Percentiles rank a stretch among this genome's conserved stretches.
Evolutionary conservation across 768 basidiomycete species (phyloP).

Genomic region (Agaricus sinodeliciosus): DNA sequence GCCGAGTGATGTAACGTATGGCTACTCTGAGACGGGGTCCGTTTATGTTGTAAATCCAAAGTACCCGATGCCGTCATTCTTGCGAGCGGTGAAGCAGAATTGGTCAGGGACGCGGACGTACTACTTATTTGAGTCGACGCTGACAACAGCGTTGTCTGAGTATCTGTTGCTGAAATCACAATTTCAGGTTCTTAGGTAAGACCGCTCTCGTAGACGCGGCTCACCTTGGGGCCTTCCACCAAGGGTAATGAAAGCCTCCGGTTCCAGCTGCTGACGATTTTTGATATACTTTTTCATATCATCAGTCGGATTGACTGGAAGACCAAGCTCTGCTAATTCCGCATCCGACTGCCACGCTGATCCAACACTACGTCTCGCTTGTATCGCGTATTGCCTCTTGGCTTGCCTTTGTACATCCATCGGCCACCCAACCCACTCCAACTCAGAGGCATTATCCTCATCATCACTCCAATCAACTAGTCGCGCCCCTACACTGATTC

Average conservation of each 20-base stretch:
- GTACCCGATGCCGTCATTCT: slow-evolving; percentile 2
- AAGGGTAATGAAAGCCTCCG: background rate
- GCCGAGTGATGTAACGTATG: slow-evolving; percentile 17
- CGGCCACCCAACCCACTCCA: slow-evolving; percentile 65
- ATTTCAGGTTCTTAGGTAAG: no score
- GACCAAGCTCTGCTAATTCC: slow-evolving; percentile 2
- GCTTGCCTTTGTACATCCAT: slow-evolving; percentile 41
- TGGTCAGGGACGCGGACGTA: background rate
- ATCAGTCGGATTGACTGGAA: slow-evolving; percentile 12
- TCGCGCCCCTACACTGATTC: background rate
- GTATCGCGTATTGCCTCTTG: slow-evolving; percentile 14
- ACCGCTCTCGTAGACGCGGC: background rate
- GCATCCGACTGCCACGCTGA: slow-evolving; percentile 1
- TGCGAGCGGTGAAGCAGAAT: background rate
- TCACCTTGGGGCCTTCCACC: background rate
- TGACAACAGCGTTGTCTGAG: background rate
- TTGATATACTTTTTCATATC: slow-evolving; percentile 11
- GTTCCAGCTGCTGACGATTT: slow-evolving; percentile 10
- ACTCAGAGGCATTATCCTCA: slow-evolving; percentile 42
- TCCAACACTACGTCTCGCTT: slow-evolving; percentile 12
- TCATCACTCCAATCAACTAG: slow-evolving; percentile 26
- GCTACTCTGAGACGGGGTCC: slow-evolving; percentile 6
- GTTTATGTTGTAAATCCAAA: slow-evolving; percentile 3
- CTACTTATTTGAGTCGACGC: background rate
- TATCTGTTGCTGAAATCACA: background rate